phyloP scores from a whole-genome alignment of 2,329 filamentous ascomycete genomes.

The Penicillium sclerotiorum region DNA sequence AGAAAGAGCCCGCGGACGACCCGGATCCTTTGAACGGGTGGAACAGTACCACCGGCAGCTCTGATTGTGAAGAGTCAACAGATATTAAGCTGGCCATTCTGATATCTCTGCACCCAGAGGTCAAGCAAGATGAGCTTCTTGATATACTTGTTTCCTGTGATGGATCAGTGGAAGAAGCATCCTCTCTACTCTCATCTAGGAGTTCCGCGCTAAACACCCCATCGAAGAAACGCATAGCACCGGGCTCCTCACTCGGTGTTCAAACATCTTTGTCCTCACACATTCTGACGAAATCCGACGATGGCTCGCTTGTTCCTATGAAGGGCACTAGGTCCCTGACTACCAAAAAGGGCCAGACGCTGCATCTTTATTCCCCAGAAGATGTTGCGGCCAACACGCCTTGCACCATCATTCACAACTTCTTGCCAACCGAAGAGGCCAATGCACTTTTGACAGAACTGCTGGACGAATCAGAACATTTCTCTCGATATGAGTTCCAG shows the following conservation, averaged over 20 bases:
- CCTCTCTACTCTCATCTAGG: constrained; percentile 54
- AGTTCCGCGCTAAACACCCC: constrained; percentile 4
- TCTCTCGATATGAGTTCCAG: constrained; percentile 73
- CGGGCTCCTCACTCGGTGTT: constrained; percentile 49
- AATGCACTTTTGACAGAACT: constrained; percentile 75
- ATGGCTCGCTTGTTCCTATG: constrained; percentile 17
- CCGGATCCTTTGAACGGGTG: neutral
- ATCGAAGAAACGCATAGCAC: constrained; percentile 41
- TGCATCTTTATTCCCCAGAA: constrained; percentile 79
- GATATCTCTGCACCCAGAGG: constrained; percentile 70
- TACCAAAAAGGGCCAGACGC: constrained; percentile 76
- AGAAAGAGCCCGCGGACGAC: constrained; percentile 2
- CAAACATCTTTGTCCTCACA: constrained; percentile 65
- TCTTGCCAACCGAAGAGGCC: constrained; percentile 72
- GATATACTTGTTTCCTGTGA: constrained; percentile 77
- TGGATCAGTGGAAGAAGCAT: constrained; percentile 71
- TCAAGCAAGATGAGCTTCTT: constrained; percentile 69
- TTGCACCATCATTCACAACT: constrained; percentile 91
- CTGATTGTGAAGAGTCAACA: constrained; percentile 70
- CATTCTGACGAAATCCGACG: constrained; percentile 51
- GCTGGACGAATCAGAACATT: constrained; percentile 70
- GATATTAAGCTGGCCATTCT: constrained; percentile 87
- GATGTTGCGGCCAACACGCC: constrained; percentile 84
- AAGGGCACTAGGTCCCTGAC: constrained; percentile 38
- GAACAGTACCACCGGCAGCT: constrained; percentile 12